These are phyloP conservation scores for Excoecaria agallocha DNA, from an alignment of 345 rosid genomes.

Conservation along the genomic window DNA sequence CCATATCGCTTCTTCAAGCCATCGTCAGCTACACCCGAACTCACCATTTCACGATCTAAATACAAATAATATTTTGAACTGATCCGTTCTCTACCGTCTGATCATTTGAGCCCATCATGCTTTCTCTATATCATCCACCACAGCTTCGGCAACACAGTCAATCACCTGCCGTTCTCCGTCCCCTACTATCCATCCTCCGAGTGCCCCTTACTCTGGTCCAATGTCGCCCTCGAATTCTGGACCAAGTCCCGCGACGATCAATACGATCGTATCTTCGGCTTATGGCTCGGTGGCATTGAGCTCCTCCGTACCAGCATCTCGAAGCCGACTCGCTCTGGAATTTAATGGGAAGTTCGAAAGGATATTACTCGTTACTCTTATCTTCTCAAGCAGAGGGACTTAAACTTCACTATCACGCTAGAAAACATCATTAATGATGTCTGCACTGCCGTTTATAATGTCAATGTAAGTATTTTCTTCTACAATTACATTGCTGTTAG, in stretches of 20 bases:
- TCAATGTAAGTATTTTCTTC: slow-evolving; percentile 54
- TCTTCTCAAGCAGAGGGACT: slow-evolving; percentile 39
- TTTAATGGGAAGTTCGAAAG: slow-evolving; percentile 77
- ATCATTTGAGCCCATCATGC: slow-evolving; percentile 55
- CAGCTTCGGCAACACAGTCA: slow-evolving; percentile 75
- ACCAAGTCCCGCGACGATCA: slow-evolving; percentile 61
- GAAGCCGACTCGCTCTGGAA: slow-evolving; percentile 56
- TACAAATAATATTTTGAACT: slow-evolving; percentile 56
- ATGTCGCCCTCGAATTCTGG: slow-evolving; percentile 53
- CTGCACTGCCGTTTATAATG: slow-evolving; percentile 70
- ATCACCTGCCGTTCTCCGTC: slow-evolving; percentile 61
- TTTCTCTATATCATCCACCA: slow-evolving; percentile 53
- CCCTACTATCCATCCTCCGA: slow-evolving; percentile 55
- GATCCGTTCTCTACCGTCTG: slow-evolving; percentile 50
- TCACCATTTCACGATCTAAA: neutral
- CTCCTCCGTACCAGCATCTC: slow-evolving; percentile 88
- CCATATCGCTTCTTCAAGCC: slow-evolving; percentile 41
- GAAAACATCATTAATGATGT: slow-evolving; percentile 71
- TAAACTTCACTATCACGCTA: slow-evolving; percentile 74
- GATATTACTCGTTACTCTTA: slow-evolving; percentile 72
- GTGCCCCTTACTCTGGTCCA: slow-evolving; percentile 66
- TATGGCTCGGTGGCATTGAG: slow-evolving; percentile 90
- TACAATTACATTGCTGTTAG: slow-evolving; percentile 37
- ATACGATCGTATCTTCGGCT: slow-evolving; percentile 65
- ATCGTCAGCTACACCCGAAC: neutral